These are phyloP conservation scores for Phytophthora pistaciae DNA, from an alignment of 352 stramenopile genomes.

Conservation along the genomic window DNA sequence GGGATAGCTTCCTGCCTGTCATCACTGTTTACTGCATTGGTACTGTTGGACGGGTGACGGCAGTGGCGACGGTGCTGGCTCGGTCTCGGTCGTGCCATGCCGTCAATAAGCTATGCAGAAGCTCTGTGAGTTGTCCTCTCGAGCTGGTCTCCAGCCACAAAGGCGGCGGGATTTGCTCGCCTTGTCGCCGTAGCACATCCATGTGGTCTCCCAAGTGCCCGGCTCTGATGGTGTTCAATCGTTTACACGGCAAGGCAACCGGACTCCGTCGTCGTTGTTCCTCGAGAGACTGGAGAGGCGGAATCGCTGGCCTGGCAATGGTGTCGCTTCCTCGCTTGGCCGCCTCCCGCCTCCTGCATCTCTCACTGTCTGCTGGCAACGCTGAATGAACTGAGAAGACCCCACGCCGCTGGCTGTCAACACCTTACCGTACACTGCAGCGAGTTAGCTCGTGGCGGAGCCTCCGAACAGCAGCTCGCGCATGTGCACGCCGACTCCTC, in stretches of 20 bases:
- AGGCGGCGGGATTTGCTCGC: conserved; percentile 28
- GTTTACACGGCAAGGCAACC: not conserved
- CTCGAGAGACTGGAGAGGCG: conserved; percentile 6
- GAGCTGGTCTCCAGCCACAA: conserved; percentile 15
- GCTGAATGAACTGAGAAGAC: too few species aligned
- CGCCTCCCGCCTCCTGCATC: not conserved
- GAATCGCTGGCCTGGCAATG: conserved; percentile 19
- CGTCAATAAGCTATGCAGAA: not conserved
- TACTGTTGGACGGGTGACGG: too few species aligned
- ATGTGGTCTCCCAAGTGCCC: conserved; percentile 29
- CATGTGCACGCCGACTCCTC: conserved; percentile 27
- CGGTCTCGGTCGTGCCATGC: not conserved
- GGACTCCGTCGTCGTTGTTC: conserved; percentile 1
- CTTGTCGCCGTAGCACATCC: conserved; percentile 29
- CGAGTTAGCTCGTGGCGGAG: conserved; percentile 25
- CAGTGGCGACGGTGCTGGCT: not conserved
- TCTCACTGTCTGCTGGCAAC: not conserved
- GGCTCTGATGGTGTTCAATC: conserved; percentile 13
- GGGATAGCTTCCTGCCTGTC: not conserved
- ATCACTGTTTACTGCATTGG: not conserved
- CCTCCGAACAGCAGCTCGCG: conserved; percentile 33
- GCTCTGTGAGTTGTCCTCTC: conserved; percentile 13
- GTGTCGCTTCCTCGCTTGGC: conserved; percentile 12
- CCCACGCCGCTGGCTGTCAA: too few species aligned
- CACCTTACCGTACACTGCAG: too few species aligned